Percentiles rank a stretch among this genome's conserved stretches.
phyloP scores from a whole-genome alignment of 2,329 filamentous ascomycete genomes.

The Arthrobotrys sphaeroides region DNA sequence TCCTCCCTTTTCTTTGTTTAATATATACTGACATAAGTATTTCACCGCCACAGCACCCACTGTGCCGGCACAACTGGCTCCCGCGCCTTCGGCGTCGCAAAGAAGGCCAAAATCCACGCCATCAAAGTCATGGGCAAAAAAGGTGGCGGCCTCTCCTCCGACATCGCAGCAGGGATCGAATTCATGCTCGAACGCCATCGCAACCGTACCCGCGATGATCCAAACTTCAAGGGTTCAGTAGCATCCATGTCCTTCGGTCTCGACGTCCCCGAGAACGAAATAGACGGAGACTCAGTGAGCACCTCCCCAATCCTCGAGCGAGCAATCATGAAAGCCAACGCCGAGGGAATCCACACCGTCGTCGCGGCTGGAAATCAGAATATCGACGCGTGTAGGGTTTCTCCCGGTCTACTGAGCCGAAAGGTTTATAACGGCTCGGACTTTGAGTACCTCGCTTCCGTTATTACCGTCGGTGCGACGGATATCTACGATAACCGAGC shows the following conservation, averaged over 20 bases:
- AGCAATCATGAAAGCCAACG: constrained; percentile 65
- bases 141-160: constrained; percentile 62
- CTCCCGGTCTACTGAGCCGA: constrained; percentile 60
- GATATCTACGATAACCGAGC: constrained; percentile 60
- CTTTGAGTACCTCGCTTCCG: constrained; percentile 61
- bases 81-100: constrained; percentile 63
- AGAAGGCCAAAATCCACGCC: constrained; percentile 63
- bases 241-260: constrained; percentile 70
- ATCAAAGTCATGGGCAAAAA: constrained; percentile 63
- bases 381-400: constrained; percentile 55
- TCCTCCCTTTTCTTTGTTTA: constrained; percentile 56
- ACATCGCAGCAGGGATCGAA: constrained; percentile 61
- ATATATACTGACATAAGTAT: constrained; percentile 4
- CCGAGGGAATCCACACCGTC: constrained; percentile 61
- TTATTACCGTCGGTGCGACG: constrained; percentile 62
- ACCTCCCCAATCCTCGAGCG: constrained; percentile 63
- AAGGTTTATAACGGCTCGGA: constrained; percentile 62
- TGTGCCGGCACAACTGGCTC: constrained; percentile 56
- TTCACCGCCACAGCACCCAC: constrained; percentile 53
- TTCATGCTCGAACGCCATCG: constrained; percentile 64
- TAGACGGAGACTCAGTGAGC: not conserved
- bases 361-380: constrained; percentile 63
- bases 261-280: constrained; percentile 59
- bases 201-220: constrained; percentile 60
- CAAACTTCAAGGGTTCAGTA: constrained; percentile 61